A percentile compares a stretch with the other conserved stretches of the same genome.
phyloP scores from a whole-genome alignment of 2,329 filamentous ascomycete genomes.

The Sporothrix pseudoabietina region DNA sequence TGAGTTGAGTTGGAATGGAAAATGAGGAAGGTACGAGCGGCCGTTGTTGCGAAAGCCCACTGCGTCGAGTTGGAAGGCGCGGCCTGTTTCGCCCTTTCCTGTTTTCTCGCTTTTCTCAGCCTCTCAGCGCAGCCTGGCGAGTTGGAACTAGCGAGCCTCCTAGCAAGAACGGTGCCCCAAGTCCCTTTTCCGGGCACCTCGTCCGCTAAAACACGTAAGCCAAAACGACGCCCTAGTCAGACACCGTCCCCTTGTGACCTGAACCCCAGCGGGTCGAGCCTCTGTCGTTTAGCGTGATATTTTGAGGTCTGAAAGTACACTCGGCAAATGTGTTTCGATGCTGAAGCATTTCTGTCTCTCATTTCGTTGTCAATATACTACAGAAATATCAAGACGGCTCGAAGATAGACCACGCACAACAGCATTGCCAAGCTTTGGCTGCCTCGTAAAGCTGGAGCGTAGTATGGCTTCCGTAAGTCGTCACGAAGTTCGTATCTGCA shows the following conservation, averaged over 20 bases:
- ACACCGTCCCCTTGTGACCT: background rate
- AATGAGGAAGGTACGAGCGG: slow-evolving; percentile 9
- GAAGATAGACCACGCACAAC: too few relatives aligned
- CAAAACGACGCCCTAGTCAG: slow-evolving; percentile 18
- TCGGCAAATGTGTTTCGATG: background rate
- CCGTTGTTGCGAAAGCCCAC: background rate
- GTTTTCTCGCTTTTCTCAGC: background rate
- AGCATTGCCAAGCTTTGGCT: background rate
- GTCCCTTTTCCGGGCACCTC: background rate
- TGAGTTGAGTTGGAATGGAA: background rate
- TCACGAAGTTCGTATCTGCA: slow-evolving; percentile 23
- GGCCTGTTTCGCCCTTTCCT: slow-evolving; percentile 21
- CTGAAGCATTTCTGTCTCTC: background rate
- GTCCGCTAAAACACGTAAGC: slow-evolving; percentile 22
- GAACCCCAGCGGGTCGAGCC: background rate
- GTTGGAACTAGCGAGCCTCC: background rate
- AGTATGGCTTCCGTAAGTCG: background rate
- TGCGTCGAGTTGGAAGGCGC: background rate
- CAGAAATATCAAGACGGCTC: background rate
- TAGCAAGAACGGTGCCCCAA: background rate
- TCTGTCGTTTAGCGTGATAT: slow-evolving; percentile 13
- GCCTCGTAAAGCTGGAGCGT: background rate
- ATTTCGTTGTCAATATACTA: background rate
- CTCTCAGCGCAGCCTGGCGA: background rate
- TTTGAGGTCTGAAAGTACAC: background rate